These are phyloP conservation scores for Penicillium riverlandense DNA, from an alignment of 495 filamentous ascomycete genomes.

Conservation along the genomic window DNA sequence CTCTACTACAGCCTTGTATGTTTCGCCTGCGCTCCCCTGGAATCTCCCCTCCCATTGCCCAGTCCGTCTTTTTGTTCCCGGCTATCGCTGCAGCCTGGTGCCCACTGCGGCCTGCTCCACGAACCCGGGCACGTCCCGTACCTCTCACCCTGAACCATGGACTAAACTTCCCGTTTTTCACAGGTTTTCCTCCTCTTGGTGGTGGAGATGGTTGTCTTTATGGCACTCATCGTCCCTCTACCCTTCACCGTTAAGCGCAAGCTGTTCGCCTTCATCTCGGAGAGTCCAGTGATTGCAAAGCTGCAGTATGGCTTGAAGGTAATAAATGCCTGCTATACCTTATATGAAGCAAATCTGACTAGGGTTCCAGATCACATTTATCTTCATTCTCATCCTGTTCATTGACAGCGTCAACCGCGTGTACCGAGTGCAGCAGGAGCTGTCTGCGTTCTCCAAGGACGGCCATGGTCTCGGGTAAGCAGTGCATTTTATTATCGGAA, in stretches of 20 bases:
- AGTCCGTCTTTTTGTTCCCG: background rate
- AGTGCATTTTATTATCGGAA: background rate
- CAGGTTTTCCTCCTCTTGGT: constrained; percentile 93
- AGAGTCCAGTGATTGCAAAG: constrained; percentile 75
- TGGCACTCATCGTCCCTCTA: constrained; percentile 84
- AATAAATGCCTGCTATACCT: constrained; percentile 3
- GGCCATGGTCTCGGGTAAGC: constrained; percentile 37
- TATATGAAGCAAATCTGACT: constrained; percentile 1
- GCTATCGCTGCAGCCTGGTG: constrained; percentile 13
- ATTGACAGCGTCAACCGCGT: constrained; percentile 98
- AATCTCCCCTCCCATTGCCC: background rate
- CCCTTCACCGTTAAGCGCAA: constrained; percentile 81
- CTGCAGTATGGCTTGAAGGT: constrained; percentile 77
- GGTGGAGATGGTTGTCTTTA: constrained; percentile 88
- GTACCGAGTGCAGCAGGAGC: constrained; percentile 89
- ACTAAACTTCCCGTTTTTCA: background rate
- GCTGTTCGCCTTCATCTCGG: constrained; percentile 89
- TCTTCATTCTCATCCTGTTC: constrained; percentile 97
- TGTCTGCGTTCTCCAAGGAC: constrained; percentile 52
- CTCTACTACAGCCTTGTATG: constrained; percentile 97
- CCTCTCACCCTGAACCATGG: background rate
- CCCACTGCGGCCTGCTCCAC: constrained; percentile 5
- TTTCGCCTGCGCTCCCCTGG: constrained; percentile 8
- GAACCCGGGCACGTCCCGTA: background rate
- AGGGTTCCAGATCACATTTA: constrained; percentile 78